Evolutionary conservation across 768 basidiomycete species (phyloP).

Genomic region (Trametes sanguinea): DNA sequence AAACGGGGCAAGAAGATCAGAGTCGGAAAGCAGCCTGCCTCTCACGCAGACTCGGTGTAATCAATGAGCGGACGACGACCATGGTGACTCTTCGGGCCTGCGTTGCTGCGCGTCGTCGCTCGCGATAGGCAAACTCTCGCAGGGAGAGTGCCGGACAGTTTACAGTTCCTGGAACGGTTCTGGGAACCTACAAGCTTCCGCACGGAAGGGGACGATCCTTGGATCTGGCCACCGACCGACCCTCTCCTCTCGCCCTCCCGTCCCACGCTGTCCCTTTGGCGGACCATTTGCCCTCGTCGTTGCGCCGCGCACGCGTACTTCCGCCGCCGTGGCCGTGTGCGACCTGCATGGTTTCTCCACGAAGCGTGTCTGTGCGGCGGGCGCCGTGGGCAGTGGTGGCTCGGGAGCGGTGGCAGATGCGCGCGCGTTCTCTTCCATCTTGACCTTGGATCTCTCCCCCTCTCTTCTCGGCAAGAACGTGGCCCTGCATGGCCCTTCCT

Average conservation of each 20-base stretch:
- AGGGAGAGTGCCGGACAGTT: neutral
- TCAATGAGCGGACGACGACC: no score
- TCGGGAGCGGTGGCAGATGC: neutral
- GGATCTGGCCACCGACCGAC: neutral
- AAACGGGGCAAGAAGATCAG: no score
- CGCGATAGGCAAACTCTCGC: neutral
- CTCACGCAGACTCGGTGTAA: no score
- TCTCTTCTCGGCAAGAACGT: neutral
- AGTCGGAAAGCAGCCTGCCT: no score
- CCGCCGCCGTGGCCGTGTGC: neutral
- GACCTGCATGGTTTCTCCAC: neutral
- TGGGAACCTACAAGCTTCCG: neutral
- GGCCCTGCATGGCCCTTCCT: neutral
- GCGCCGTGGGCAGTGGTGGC: neutral
- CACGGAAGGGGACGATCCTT: neutral
- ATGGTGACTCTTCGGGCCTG: no score
- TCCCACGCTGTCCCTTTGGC: neutral
- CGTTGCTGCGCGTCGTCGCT: neutral
- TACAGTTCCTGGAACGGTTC: neutral
- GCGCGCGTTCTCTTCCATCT: neutral
- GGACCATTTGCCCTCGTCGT: neutral
- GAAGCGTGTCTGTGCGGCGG: neutral
- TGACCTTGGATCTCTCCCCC: neutral
- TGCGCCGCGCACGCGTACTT: neutral
- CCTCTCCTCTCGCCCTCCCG: neutral